Base-by-base conservation (phyloP, 352 stramenopile genomes). In the Phytophthora boehmeriae region DNA sequence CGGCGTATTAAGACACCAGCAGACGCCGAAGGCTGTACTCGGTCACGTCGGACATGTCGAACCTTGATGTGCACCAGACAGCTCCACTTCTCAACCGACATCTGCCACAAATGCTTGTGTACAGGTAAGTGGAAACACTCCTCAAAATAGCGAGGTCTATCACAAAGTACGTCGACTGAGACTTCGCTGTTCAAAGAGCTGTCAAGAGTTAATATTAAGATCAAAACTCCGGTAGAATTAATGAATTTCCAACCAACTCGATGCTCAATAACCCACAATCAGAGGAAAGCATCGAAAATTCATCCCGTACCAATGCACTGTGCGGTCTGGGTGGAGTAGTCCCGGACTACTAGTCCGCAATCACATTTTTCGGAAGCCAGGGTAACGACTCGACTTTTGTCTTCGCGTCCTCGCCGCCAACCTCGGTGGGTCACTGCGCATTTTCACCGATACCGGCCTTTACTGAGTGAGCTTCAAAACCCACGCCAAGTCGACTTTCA, bases 401-500 rank as follows among this genome's bases (percentile, higher is more conserved):
- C n/a, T n/a, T n/a, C n/a, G n/a, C n/a, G n/a, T n/a, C n/a, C n/a
- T n/a, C n/a, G n/a, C n/a, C n/a, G n/a, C n/a, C n/a, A n/a, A n/a
- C n/a, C n/a, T n/a, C n/a, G n/a, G n/a, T n/a, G n/a, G n/a, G n/a
- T n/a, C n/a, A n/a, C n/a, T n/a, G n/a, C n/a, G n/a, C n/a, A n/a
- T n/a, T n/a, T n/a, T n/a, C n/a, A n/a, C n/a, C n/a, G n/a, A n/a
- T n/a, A n/a, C n/a, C n/a, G n/a, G 2, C 28, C 13, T n/a, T 14
- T 63, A 63, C 25, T 46, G 35, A 28, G 25, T 34, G 10, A 38
- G 46, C 14, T 14, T 54, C 51, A 30, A 63, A 66, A 20, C 63
- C 41, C 9, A 62, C 38, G 16, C 51, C 52, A 6, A 48, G 23
- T 2, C 25, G 50, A 32, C 63, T 63, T 61, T 75, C 66, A 9